phyloP scores from a whole-genome alignment of 352 stramenopile species.

The Thalassiosira allenii region DNA sequence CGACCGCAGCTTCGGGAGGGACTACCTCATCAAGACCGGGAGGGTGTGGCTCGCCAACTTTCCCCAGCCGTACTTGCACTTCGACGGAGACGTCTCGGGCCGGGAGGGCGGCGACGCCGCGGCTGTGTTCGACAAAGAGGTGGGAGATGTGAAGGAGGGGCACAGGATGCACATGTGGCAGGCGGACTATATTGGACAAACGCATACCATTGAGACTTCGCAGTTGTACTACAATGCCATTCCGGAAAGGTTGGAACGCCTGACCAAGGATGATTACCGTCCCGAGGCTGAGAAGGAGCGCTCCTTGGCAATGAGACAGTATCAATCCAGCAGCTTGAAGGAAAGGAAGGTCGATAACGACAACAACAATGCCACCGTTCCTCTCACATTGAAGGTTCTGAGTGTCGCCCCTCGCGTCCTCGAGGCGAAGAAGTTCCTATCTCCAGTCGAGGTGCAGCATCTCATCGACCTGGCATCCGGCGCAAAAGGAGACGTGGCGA shows the following conservation, averaged over 20 bases:
- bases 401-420: conserved; percentile 78
- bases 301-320: conserved; percentile 19
- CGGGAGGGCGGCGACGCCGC: neutral
- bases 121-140: neutral
- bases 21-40: conserved; percentile 78
- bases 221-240: conserved; percentile 72
- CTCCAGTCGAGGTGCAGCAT: conserved; percentile 79
- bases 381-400: conserved; percentile 76
- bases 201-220: conserved; percentile 68
- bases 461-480: conserved; percentile 77
- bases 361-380: conserved; percentile 38
- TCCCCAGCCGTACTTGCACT: conserved; percentile 43
- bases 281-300: conserved; percentile 60
- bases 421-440: conserved; percentile 85
- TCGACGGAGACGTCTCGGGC: neutral
- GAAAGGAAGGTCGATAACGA: neutral
- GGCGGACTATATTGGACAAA: conserved; percentile 80
- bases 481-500: conserved; percentile 32
- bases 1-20: conserved; percentile 62
- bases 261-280: conserved; percentile 61
- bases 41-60: conserved; percentile 74
- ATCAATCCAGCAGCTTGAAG: conserved; percentile 36
- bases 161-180: conserved; percentile 68
- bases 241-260: conserved; percentile 30
- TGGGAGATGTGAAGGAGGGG: neutral